Conservation (phyloP, 805 yeast species). For the Pichia occidentalis region DNA sequence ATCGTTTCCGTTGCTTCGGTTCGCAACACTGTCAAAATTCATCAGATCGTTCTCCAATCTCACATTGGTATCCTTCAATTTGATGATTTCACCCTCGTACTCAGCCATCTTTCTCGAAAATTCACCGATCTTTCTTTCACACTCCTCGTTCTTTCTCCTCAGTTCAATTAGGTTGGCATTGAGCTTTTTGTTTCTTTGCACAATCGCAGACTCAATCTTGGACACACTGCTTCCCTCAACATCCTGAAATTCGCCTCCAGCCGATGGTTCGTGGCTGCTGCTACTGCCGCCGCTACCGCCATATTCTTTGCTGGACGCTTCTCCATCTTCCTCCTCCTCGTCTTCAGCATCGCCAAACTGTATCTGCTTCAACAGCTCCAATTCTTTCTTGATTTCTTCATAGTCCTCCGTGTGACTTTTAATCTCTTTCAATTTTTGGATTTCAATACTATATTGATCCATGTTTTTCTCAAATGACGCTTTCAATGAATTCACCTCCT, state of each 20-base stretch:
- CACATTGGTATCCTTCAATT: conserved; percentile 41
- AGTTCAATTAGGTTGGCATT: conserved; percentile 61
- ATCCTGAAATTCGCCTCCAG: no score
- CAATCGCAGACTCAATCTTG: conserved; percentile 34
- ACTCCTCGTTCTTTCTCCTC: conserved; percentile 51
- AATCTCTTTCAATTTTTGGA: conserved; percentile 42
- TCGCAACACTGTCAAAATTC: conserved; percentile 38
- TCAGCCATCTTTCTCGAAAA: conserved; percentile 34
- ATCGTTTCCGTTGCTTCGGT: conserved; percentile 24
- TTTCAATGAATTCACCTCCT: conserved; percentile 26
- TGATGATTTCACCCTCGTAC: conserved; percentile 34
- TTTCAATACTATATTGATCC: conserved; percentile 42
- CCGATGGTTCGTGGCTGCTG: no score
- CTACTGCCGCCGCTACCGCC: conserved; percentile 23
- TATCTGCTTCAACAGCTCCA: conserved; percentile 63
- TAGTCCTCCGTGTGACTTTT: conserved; percentile 57
- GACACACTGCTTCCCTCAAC: conserved; percentile 40
- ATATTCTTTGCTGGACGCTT: no score
- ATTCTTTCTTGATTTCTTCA: conserved; percentile 72
- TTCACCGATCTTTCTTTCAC: conserved; percentile 34
- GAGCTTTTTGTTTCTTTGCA: conserved; percentile 65
- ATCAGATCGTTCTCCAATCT: conserved; percentile 73
- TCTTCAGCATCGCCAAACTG: conserved; percentile 52
- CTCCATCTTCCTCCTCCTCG: conserved; percentile 28
- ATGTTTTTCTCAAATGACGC: conserved; percentile 41